Base-by-base conservation (phyloP, 1,139 yeast genomes). In the Suhomyces anneliseae region DNA sequence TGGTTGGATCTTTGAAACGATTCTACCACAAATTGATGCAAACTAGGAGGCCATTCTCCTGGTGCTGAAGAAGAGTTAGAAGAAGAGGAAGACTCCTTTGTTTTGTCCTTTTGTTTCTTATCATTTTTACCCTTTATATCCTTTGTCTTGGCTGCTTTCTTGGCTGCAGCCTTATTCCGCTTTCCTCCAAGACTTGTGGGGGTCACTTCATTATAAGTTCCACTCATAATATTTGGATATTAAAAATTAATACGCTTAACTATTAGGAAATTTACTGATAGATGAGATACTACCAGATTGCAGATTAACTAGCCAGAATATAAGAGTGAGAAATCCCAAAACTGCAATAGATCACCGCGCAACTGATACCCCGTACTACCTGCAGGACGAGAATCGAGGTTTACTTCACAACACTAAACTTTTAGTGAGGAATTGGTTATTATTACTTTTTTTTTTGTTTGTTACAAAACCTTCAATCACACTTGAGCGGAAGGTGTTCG, bases 11-110 rank as follows among this genome's bases (percentile, higher is more conserved):
- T 59, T 24, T 64, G 61, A 50, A 80, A 78, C 40, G 81, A 72
- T 8, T 68, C 55, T 15, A 70, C 68, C 7, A 82, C 81, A 55
- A 80, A 82, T 33, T 60, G 57, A 57, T 69, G 80, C 44, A 78
- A 65, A 3, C 72, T 57, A 11, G 64, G 70, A 1, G 85, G 85
- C 83, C 84, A 79, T 14, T 49, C 44, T 31, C 36, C 45, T 1
- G 38, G 32, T 11, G 4, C n/a, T 11, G 32, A 29, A 9, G 24
- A 31, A 19, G 44, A 9, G 6, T 24, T 7, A 8, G 40, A 8
- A 11, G 24, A 19, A 19, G 24, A 19, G 24, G 24, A 4, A 19
- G 26, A 39, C 24, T 19, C 27, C 12, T n/a, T 14, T 9, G 24
- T 11, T 19, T 32, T 31, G 26, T 19, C 10, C 34, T 38, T 8